A percentile compares a stretch with the other conserved stretches of the same genome.
phyloP scores from a whole-genome alignment of 257 asterid genomes.

The Penstemon davidsonii region DNA sequence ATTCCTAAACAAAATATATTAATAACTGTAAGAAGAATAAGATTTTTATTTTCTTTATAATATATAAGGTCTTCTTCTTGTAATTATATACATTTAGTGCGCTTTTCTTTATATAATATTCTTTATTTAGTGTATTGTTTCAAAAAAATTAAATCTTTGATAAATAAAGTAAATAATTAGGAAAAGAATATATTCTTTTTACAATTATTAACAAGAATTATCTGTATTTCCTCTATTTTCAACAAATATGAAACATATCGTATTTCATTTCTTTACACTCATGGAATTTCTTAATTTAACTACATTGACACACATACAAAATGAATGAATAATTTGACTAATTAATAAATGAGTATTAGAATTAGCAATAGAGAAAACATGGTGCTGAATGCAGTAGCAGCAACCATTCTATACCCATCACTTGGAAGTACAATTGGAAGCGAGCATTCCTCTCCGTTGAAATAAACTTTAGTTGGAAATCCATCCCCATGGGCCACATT shows the following conservation, averaged over 20 bases:
- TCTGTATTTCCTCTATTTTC: background rate
- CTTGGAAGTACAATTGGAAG: constrained; percentile 61
- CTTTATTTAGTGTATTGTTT: no score
- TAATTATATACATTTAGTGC: no score
- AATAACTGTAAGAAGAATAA: no score
- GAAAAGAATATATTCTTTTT: no score
- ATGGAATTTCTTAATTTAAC: background rate
- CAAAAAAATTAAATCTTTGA: no score
- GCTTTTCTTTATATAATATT: no score
- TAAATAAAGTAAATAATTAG: no score
- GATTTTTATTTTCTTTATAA: no score
- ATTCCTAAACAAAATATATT: no score
- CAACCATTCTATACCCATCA: constrained; percentile 14
- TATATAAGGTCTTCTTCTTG: no score
- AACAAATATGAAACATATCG: background rate
- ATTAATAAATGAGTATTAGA: constrained; percentile 23
- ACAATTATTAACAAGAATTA: no score
- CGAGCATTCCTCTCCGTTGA: constrained; percentile 80
- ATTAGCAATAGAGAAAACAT: constrained; percentile 32
- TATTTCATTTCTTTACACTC: constrained; percentile 7
- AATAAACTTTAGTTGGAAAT: constrained; percentile 68
- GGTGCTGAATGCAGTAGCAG: constrained; percentile 27
- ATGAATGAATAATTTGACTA: constrained; percentile 21
- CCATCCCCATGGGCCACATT: constrained; percentile 54
- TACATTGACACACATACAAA: constrained; percentile 3